Base-by-base conservation (phyloP, 1,284 basidiomycete genomes). In the Irpex sp. region DNA sequence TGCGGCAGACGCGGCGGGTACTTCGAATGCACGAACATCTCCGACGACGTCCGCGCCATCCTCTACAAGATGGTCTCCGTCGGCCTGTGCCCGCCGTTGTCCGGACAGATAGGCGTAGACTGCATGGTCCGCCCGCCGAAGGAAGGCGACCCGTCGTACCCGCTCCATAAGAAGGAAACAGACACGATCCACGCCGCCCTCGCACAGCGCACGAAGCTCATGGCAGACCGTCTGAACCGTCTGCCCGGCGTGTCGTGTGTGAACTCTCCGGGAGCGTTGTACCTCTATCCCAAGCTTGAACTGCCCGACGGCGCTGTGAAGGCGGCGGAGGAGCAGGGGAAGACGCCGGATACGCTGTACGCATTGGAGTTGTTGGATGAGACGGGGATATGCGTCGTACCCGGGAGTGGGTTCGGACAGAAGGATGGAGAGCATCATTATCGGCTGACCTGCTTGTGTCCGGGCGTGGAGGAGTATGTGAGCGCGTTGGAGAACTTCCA, bases 1-100 rank as follows among this genome's bases (percentile, higher is more conserved):
- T 98, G 95, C 74, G 95, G 95, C 11, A 83, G 95, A 43, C 84
- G 95, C 60, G 95, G 95, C 47, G 95, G 95, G 2, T 98, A 97
- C 81, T 95, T 96, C 73, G 95, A 98, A 77, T 86, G 88, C 72
- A 83, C 85, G 67, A 97, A 98, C 78, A 80, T 98, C 68, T 73
- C 81, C 15, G 78, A 86, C 9, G 88, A 93, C 21, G 83, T 97
- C 65, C 79, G 90, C 65, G 93, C 91, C 37, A 84, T 93, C 72
- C 86, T 97, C 63, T 97, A 97, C 83, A 98, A 98, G 81, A 94
- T 98, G 88, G 93, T 94, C 58, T 90, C 86, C 68, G 93, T 97
- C 62, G 84, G 86, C 7, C 83, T 98, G 17, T 97, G 95, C 77
- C 94, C 96, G 17, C 92, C 95, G 2, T 80, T 97, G 4, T 82